These are phyloP conservation scores for Neocallimastix lanati DNA, from an alignment of 192 early-diverging fungal species.

Conservation along the genomic window DNA sequence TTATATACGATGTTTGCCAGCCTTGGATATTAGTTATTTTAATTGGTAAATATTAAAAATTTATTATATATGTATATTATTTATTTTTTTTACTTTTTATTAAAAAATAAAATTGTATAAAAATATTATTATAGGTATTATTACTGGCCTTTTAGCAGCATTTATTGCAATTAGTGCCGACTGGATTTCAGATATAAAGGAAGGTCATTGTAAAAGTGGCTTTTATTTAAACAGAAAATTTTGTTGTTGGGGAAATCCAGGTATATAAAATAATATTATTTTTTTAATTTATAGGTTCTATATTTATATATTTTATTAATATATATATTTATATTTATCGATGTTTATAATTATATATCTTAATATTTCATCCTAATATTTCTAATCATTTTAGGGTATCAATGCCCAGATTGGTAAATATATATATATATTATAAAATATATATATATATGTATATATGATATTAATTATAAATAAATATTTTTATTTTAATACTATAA, in stretches of 20 bases:
- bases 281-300: no score
- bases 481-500: no score
- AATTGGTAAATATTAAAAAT: background rate
- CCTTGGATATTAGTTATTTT: background rate
- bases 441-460: no score
- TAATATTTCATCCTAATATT: no score
- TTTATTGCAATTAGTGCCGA: background rate
- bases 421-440: no score
- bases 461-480: no score
- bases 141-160: background rate
- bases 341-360: no score
- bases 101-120: background rate
- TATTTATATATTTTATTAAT: background rate
- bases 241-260: background rate
- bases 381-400: background rate
- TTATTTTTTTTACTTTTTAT: background rate
- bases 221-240: background rate
- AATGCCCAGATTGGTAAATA: background rate
- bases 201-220: background rate
- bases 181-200: background rate
- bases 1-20: background rate
- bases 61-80: no score
- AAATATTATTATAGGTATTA: background rate
- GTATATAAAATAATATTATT: no score
- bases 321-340: no score